Base-by-base conservation (phyloP, 2,329 filamentous ascomycete genomes). In the Phyllosticta citribraziliensis region DNA sequence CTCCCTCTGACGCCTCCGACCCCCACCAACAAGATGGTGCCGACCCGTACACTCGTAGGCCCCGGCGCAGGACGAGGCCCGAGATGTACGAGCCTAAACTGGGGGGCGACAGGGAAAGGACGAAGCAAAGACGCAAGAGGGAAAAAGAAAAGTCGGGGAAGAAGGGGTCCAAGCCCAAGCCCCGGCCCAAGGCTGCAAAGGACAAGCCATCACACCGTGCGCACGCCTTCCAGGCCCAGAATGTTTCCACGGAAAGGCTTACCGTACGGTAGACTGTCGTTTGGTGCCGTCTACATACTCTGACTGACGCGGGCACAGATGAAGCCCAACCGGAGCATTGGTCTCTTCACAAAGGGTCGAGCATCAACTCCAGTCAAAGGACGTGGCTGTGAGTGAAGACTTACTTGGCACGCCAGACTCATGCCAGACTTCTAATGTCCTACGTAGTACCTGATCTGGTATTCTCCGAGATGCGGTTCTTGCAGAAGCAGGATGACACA, bases 391-490 rank as follows among this genome's bases (percentile, higher is more conserved):
- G 55, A 61, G 59, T 33, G 35, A 68, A 68, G 71, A 67, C 59
- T 58, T 58, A 60, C 62, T 61, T 64, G 61, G 53, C 30, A 51
- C 56, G 56, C 60, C 61, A 59, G 58, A 61, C 63, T 60, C 40
- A 55, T 58, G 54, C 62, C 55, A 60, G 50, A 65, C 64, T 60
- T 52, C 65, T 73, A 62, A 70, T 58, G 57, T 63, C 55, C 55
- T 52, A 52, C 63, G 61, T 65, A 81, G 79, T 81, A 57, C 79
- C 79, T 27, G 78, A 81, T 67, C 72, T 80, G 51, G 75, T 77
- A 27, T 81, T 81, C 68, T 78, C 78, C 27, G 77, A 80, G 65
- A 78, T 80, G 75, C 75, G 72, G 24, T 81, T 80, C 63, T 66
- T 81, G 52, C 74, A 75, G 60, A 73, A 73, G 61, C 68, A 72